phyloP scores from a whole-genome alignment of 2,329 filamentous ascomycete species.

The Alternaria sp. region DNA sequence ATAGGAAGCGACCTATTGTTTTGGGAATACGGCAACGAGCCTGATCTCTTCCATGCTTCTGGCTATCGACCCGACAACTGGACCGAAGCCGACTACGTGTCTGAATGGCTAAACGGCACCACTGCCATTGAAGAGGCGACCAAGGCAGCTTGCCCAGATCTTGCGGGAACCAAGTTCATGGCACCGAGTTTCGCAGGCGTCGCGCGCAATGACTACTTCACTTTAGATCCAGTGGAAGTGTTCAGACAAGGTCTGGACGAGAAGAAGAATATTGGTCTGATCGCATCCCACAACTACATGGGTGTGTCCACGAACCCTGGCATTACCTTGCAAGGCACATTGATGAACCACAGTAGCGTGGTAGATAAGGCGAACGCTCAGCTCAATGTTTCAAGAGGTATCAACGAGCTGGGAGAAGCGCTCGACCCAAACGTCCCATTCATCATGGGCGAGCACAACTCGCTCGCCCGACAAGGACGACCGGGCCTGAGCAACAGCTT shows the following conservation, averaged over 20 bases:
- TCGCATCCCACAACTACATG: conserved; percentile 71
- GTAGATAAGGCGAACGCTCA: conserved; percentile 27
- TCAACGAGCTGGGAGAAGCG: conserved; percentile 54
- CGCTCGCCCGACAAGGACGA: conserved; percentile 68
- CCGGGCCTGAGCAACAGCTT: conserved; percentile 72
- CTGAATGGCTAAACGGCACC: conserved; percentile 12
- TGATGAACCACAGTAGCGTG: conserved; percentile 70
- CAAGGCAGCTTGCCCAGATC: conserved; percentile 3
- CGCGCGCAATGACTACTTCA: conserved; percentile 1
- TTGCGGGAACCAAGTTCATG: conserved; percentile 6
- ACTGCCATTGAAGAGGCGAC: conserved; percentile 1
- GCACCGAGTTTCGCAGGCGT: conserved; percentile 13
- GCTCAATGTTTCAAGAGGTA: conserved; percentile 58
- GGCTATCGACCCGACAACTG: conserved; percentile 62
- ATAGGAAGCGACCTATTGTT: conserved; percentile 61
- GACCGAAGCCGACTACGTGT: conserved; percentile 59
- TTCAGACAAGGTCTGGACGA: not conserved
- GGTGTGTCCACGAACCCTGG: conserved; percentile 65
- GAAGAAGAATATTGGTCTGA: conserved; percentile 58
- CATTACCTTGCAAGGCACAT: conserved; percentile 68
- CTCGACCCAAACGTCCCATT: conserved; percentile 56
- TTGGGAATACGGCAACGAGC: conserved; percentile 72
- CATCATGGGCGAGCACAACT: conserved; percentile 70
- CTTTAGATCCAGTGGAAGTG: not conserved
- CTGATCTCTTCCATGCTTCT: conserved; percentile 64